Evolutionary conservation across 2,329 filamentous ascomycete genomes (phyloP).

Genomic region (Ceratocystis harringtonii): DNA sequence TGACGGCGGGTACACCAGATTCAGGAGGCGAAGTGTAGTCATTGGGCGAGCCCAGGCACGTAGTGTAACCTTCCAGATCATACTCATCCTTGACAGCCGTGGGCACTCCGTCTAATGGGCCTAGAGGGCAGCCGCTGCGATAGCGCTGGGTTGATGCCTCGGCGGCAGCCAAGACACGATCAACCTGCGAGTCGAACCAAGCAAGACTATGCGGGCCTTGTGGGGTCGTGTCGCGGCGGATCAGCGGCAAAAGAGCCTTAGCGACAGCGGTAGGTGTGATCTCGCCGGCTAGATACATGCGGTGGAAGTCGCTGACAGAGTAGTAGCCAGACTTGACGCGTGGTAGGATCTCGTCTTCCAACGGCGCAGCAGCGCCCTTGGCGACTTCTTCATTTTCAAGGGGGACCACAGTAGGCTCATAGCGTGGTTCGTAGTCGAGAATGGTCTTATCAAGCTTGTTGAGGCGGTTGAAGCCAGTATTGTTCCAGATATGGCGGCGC

Average conservation of each 20-base stretch:
- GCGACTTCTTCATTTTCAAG: constrained; percentile 24
- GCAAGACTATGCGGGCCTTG: constrained; percentile 29
- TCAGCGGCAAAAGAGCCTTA: constrained; percentile 31
- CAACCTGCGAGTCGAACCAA: constrained; percentile 31
- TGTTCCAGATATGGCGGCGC: constrained; percentile 43
- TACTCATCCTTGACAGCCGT: constrained; percentile 65
- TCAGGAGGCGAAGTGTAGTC: constrained; percentile 39
- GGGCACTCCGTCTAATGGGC: constrained; percentile 56
- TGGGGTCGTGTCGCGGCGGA: constrained; percentile 27
- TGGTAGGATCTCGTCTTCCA: constrained; percentile 5
- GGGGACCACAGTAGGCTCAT: constrained; percentile 33
- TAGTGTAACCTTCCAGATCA: constrained; percentile 58
- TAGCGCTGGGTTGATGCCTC: constrained; percentile 32
- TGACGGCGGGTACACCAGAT: constrained; percentile 31
- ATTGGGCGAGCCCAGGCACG: constrained; percentile 45
- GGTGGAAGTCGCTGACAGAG: constrained; percentile 33
- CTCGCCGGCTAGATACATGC: constrained; percentile 30
- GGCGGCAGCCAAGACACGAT: constrained; percentile 30
- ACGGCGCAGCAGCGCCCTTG: not conserved
- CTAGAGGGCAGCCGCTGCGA: constrained; percentile 40
- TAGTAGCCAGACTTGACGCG: constrained; percentile 18
- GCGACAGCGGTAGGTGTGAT: constrained; percentile 34
- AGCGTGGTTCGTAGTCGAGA: constrained; percentile 34
- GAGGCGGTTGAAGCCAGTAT: constrained; percentile 47
- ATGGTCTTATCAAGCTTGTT: constrained; percentile 38